Conservation (phyloP, 805 yeast species). For the Tetrapisispora iriomotensis region DNA sequence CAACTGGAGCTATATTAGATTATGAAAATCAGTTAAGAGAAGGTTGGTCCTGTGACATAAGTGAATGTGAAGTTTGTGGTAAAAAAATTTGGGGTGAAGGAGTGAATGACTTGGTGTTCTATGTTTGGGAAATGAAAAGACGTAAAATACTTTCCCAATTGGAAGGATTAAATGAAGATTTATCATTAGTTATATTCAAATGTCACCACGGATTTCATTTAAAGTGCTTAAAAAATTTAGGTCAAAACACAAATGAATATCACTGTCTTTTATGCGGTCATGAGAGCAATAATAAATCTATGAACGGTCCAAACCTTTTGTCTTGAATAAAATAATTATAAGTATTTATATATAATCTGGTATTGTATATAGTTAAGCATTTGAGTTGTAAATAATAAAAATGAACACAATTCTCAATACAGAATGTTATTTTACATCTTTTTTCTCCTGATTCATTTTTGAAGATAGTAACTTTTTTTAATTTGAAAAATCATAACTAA, state of each 20-base stretch:
- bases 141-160: constrained; percentile 12
- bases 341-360: too few relatives aligned
- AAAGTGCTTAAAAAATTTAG: constrained; percentile 21
- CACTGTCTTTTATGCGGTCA: constrained; percentile 17
- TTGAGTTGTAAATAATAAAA: too few relatives aligned
- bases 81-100: constrained; percentile 62
- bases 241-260: constrained; percentile 13
- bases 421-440: too few relatives aligned
- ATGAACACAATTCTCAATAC: too few relatives aligned
- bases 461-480: too few relatives aligned
- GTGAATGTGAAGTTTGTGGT: constrained; percentile 70
- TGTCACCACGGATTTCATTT: constrained; percentile 27
- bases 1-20: constrained; percentile 36
- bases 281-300: background rate
- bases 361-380: too few relatives aligned
- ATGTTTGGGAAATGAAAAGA: constrained; percentile 46
- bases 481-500: too few relatives aligned
- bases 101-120: constrained; percentile 38
- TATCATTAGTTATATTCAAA: constrained; percentile 14
- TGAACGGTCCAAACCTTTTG: too few relatives aligned
- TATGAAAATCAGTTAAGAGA: constrained; percentile 34
- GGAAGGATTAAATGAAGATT: background rate
- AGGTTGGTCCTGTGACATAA: constrained; percentile 56
- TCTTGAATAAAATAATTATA: too few relatives aligned
- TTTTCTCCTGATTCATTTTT: too few relatives aligned